A percentile compares a stretch with the other conserved stretches of the same genome.
These are phyloP conservation scores for Peronospora farinosa DNA, from an alignment of 352 stramenopile genomes.

Conservation along the genomic window DNA sequence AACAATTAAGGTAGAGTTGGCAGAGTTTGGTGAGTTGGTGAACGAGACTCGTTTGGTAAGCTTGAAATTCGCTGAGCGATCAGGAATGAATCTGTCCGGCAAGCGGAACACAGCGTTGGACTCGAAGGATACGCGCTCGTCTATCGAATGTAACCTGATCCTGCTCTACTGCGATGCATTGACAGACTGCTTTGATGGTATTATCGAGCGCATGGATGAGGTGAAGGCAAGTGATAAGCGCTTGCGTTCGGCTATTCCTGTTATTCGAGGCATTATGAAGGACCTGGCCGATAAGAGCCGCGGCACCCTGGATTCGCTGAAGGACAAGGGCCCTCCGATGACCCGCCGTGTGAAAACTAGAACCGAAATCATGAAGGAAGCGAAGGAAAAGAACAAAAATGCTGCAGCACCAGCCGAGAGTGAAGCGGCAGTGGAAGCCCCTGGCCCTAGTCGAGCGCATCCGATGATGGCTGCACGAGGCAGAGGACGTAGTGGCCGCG, in stretches of 20 bases:
- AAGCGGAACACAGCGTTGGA: constrained; percentile 70
- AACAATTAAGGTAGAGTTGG: constrained; percentile 84
- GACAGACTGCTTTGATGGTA: constrained; percentile 67
- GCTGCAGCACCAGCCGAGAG: constrained; percentile 33
- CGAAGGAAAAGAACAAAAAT: constrained; percentile 73
- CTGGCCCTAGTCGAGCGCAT: constrained; percentile 30
- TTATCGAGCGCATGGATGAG: constrained; percentile 78
- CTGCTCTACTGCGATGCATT: constrained; percentile 60
- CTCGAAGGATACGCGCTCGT: constrained; percentile 62
- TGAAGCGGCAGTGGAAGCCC: constrained; percentile 30
- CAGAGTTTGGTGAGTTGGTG: constrained; percentile 71
- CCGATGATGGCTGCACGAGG: constrained; percentile 43
- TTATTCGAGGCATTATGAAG: constrained; percentile 50
- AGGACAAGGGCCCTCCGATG: constrained; percentile 56
- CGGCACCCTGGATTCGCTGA: constrained; percentile 44
- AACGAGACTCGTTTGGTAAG: constrained; percentile 75
- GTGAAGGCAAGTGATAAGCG: constrained; percentile 81
- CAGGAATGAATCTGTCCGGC: constrained; percentile 81
- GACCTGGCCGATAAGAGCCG: constrained; percentile 63
- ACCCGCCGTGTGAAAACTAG: constrained; percentile 62
- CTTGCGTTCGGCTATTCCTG: constrained; percentile 55
- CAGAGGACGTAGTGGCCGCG: constrained; percentile 25
- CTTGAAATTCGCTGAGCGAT: constrained; percentile 78
- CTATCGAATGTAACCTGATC: constrained; percentile 61
- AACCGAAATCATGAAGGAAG: constrained; percentile 75